These are phyloP conservation scores for Tylopilus orsonianus DNA, from an alignment of 1,284 basidiomycete species.

Conservation along the genomic window DNA sequence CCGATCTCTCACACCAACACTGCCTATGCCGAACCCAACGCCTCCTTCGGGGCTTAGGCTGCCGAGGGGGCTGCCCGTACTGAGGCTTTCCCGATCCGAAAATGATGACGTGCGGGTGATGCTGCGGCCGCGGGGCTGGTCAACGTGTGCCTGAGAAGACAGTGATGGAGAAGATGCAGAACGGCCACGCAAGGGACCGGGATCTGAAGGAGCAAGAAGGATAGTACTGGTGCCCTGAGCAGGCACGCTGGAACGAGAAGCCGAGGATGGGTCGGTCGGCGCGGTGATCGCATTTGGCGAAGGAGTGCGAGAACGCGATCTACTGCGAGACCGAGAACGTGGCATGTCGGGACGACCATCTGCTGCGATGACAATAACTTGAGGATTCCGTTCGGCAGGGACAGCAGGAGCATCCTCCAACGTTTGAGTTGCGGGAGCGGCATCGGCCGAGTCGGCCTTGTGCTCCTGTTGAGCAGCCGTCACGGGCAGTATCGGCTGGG, in stretches of 20 bases:
- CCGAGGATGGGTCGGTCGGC: slow-evolving; percentile 29
- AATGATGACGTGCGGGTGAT: slow-evolving; percentile 53
- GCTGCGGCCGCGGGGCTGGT: slow-evolving; percentile 51
- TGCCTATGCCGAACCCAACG: slow-evolving; percentile 38
- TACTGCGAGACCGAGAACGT: slow-evolving; percentile 37
- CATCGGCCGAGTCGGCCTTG: background rate
- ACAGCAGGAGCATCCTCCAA: background rate
- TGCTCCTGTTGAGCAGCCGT: slow-evolving; percentile 7
- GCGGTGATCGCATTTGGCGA: slow-evolving; percentile 34
- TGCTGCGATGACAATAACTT: slow-evolving; percentile 31
- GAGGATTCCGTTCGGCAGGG: slow-evolving; percentile 13
- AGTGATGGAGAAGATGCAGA: slow-evolving; percentile 30
- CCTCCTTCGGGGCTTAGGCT: slow-evolving; percentile 59
- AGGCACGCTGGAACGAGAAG: slow-evolving; percentile 4
- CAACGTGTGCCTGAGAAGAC: slow-evolving; percentile 25
- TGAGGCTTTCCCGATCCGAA: slow-evolving; percentile 45
- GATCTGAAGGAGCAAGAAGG: slow-evolving; percentile 29
- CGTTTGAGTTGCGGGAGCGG: slow-evolving; percentile 5
- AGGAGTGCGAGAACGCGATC: slow-evolving; percentile 44
- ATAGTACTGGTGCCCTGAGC: slow-evolving; percentile 9
- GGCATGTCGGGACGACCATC: slow-evolving; percentile 23
- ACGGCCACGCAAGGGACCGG: slow-evolving; percentile 24
- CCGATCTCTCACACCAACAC: slow-evolving; percentile 31
- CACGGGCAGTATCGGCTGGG: slow-evolving; percentile 9
- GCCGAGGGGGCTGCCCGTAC: slow-evolving; percentile 49